A percentile compares a stretch with the other conserved stretches of the same genome.
Evolutionary conservation across 768 basidiomycete genomes (phyloP).

Genomic region (Scleroderma citrinum): DNA sequence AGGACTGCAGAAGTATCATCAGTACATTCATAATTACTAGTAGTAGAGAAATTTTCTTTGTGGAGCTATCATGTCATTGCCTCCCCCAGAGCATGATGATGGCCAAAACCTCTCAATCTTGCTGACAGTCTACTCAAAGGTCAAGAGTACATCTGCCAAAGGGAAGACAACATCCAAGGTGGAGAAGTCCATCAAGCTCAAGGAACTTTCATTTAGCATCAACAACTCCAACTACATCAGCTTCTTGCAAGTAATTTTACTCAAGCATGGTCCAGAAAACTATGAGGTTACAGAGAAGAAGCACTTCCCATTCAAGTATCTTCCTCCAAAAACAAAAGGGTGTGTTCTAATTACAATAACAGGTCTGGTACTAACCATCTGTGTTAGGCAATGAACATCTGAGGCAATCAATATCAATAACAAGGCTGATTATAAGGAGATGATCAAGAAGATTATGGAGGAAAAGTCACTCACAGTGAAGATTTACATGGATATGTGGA

Average conservation of each 20-base stretch:
- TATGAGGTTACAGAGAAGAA: conserved; percentile 18
- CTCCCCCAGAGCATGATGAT: neutral
- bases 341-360: neutral
- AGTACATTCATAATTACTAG: neutral
- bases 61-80: neutral
- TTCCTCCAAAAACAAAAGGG: neutral
- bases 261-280: neutral
- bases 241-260: neutral
- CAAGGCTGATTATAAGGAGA: conserved; percentile 8
- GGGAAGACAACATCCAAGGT: neutral
- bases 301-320: conserved; percentile 8
- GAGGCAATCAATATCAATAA: neutral
- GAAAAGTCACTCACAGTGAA: neutral
- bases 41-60: no score
- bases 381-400: neutral
- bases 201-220: neutral
- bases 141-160: neutral
- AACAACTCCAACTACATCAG: neutral
- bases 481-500: conserved; percentile 5
- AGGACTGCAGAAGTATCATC: neutral
- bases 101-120: neutral
- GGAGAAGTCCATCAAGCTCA: neutral
- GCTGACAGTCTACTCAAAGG: neutral
- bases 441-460: conserved; percentile 9
- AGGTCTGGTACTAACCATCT: neutral